Percentiles rank a stretch among this genome's conserved stretches.
Conservation (phyloP, 2,329 filamentous ascomycete genomes). For the Cladobotryum protrusum region DNA sequence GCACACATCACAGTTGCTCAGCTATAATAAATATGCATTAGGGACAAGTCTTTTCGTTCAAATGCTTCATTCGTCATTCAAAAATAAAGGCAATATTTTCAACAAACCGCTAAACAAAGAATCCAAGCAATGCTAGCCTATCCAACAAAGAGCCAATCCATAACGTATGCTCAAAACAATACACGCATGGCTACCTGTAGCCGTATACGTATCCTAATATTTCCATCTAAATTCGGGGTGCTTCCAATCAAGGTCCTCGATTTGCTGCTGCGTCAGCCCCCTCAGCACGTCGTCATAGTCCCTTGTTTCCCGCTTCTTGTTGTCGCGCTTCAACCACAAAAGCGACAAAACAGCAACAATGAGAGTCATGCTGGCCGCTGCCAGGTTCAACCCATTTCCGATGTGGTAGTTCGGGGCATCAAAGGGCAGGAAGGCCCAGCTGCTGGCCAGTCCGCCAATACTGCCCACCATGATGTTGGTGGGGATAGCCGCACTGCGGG, state of each 20-base stretch:
- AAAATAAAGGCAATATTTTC: too few species aligned
- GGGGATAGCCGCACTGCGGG: slow-evolving; percentile 59
- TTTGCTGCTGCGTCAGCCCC: slow-evolving; percentile 45
- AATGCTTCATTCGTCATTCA: too few species aligned
- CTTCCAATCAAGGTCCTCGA: slow-evolving; percentile 59
- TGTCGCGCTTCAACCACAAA: slow-evolving; percentile 57
- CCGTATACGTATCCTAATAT: too few species aligned
- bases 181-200: not conserved
- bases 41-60: too few species aligned
- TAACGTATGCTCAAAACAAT: not conserved
- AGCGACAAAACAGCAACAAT: slow-evolving; percentile 42
- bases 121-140: not conserved
- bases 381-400: slow-evolving; percentile 65
- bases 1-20: too few species aligned
- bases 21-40: too few species aligned
- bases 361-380: slow-evolving; percentile 46
- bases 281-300: slow-evolving; percentile 40
- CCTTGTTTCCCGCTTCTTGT: slow-evolving; percentile 34
- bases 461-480: slow-evolving; percentile 66
- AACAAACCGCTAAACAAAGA: not conserved
- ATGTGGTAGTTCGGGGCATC: slow-evolving; percentile 63
- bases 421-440: slow-evolving; percentile 57
- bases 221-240: slow-evolving; percentile 60
- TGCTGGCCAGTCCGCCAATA: slow-evolving; percentile 60
- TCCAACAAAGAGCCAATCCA: not conserved